Evolutionary conservation across 352 stramenopile species (phyloP), one percentile per base, ranked within the genome.

Genomic region (Globisporangium orthogonon): DNA sequence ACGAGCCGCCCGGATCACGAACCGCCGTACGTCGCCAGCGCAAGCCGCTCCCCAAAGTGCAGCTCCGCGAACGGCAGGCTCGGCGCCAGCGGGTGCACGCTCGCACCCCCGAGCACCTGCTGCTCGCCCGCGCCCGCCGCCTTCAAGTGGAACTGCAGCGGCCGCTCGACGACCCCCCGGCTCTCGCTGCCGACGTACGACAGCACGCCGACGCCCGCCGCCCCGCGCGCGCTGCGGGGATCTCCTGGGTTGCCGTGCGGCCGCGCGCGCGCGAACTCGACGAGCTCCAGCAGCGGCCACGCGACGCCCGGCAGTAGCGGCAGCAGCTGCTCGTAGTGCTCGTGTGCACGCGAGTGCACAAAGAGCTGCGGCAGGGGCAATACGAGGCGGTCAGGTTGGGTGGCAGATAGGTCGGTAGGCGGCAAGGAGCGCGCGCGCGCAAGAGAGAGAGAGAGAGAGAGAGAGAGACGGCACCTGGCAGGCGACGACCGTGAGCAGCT

Each of bases 271-370:
- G 82, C 59, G 50, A 80, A 76, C 67, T 87, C 77, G 9, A 67
- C 66, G 17, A 92, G 61, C 15, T 88, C 58, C 33, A 89, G 49
- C 47, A 92, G 57, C 18, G 82, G 82, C 41, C 71, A 74, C 11
- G 78, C 79, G 40, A 87, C 63, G 2, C 82, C 82, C 7, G 82
- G 82, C 7, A 92, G 56, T 31, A 92, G 54, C 18, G 82, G 82
- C 39, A 90, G 61, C 10, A 92, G 66, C 66, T 92, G 82, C 62
- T 92, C 73, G 28, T 87, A 77, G 61, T 90, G 79, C 37, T 90
- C 77, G 11, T 81, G 74, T 3, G 77, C 69, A 1, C 78, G 76
- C 40, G 70, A 69, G 54, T 90, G 76, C 46, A 84, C 60, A 49
- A 86, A 92, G 44, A 90, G 62, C 79, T 83, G 23, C 29, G 18